Evolutionary conservation across 495 filamentous ascomycete genomes (phyloP).

Genomic region (Lasiosphaeria miniovina): DNA sequence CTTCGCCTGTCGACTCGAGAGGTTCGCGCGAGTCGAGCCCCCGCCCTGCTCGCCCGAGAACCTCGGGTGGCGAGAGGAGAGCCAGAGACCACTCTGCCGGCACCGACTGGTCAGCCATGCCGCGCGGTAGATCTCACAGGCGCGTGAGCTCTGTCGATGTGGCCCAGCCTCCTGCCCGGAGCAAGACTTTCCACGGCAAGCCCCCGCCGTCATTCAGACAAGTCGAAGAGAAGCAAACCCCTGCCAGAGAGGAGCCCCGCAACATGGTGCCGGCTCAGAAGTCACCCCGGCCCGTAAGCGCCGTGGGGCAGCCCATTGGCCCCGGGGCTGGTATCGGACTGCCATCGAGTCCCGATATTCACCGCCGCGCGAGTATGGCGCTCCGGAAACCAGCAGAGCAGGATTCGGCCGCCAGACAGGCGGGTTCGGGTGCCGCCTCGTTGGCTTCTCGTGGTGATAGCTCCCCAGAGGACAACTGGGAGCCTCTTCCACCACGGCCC

Average conservation of each 20-base stretch:
- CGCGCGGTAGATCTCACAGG: conserved; percentile 2
- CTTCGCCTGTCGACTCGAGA: neutral
- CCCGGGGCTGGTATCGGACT: conserved; percentile 12
- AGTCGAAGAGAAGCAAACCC: neutral
- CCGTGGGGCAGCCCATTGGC: neutral
- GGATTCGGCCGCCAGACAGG: neutral
- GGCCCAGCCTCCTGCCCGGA: neutral
- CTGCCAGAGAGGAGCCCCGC: neutral
- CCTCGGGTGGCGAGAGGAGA: neutral
- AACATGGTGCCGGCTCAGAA: neutral
- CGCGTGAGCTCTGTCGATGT: conserved; percentile 2
- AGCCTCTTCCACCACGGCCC: conserved; percentile 9
- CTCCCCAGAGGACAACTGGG: conserved; percentile 18
- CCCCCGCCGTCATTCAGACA: neutral
- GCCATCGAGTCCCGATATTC: conserved; percentile 25
- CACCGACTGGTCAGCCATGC: neutral
- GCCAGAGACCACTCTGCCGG: no score
- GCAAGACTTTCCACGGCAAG: neutral
- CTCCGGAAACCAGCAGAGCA: neutral
- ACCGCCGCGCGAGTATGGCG: conserved; percentile 11
- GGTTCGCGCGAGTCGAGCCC: neutral
- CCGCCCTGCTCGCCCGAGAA: neutral
- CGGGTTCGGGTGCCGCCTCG: neutral
- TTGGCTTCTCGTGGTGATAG: conserved; percentile 4
- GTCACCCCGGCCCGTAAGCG: neutral